A percentile compares a stretch with the other conserved stretches of the same genome.
Evolutionary conservation across 2,329 filamentous ascomycete species (phyloP).

Genomic region (Sporothrix inflata): DNA sequence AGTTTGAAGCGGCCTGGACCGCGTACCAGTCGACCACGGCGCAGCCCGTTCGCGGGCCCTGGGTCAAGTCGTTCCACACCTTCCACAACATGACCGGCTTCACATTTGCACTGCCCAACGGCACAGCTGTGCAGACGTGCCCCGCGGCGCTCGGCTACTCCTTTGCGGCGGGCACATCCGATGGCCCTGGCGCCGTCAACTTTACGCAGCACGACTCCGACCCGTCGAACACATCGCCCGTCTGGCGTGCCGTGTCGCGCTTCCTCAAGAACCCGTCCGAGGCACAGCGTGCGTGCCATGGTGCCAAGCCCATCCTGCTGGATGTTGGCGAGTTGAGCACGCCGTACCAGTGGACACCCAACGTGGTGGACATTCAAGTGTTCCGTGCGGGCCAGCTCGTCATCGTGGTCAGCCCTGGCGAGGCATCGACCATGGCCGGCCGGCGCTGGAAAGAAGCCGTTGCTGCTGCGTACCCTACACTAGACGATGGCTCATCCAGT

Average conservation of each 20-base stretch:
- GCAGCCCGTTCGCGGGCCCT: constrained; percentile 62
- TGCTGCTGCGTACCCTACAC: constrained; percentile 48
- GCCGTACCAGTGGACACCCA: constrained; percentile 88
- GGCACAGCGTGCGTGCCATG: constrained; percentile 75
- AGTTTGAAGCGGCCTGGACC: constrained; percentile 59
- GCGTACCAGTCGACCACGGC: constrained; percentile 57
- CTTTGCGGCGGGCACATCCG: constrained; percentile 87
- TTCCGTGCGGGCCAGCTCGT: constrained; percentile 83
- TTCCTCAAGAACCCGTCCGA: constrained; percentile 71
- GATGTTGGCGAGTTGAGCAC: constrained; percentile 79
- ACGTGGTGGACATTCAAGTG: constrained; percentile 86
- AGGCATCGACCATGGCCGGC: constrained; percentile 91
- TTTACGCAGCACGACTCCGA: constrained; percentile 83
- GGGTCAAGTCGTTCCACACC: constrained; percentile 77
- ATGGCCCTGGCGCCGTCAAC: constrained; percentile 86
- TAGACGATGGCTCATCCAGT: neutral
- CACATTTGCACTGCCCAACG: constrained; percentile 72
- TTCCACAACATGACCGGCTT: constrained; percentile 79
- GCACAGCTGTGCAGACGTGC: constrained; percentile 72
- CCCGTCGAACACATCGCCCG: constrained; percentile 66
- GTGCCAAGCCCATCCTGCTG: constrained; percentile 80
- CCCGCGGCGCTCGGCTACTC: constrained; percentile 85
- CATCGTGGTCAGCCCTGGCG: constrained; percentile 82
- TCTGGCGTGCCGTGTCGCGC: constrained; percentile 78
- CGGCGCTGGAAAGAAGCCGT: constrained; percentile 81